Evolutionary conservation across 129 eudicot genomes (phyloP), one percentile per base, ranked within the genome.

Genomic region (Artemisia argyi): DNA sequence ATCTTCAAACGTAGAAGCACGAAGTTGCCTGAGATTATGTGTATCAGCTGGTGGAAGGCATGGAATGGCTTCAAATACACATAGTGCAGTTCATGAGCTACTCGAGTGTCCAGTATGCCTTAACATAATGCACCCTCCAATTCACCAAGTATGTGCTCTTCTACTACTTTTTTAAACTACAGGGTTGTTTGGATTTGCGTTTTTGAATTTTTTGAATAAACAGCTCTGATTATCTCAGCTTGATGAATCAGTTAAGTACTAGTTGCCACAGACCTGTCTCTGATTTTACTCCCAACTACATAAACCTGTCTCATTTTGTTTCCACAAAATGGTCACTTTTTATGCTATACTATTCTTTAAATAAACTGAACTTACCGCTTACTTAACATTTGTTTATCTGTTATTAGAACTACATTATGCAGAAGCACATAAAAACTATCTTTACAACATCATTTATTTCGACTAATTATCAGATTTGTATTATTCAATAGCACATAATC

Each of bases 41-140:
- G 77, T 61, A 6, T 65, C 82, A 13, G 68, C 69, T 67, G 80
- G 79, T 61, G 77, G 69, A 48, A 83, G 80, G 65, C 83, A 72
- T 22, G 89, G 87, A 56, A 50, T 76, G 79, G 73, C 85, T 55
- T 80, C 88, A 63, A 79, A 81, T 58, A 76, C 88, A 63, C 76
- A 81, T 58, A 76, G 84, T 56, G 87, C 88, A 48, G 89, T 89
- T 30, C 89, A 81, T 76, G 96, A 89, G 67, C 79, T 89, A 46
- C 89, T 89, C 30, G 96, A 85, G 63, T 89, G 96, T 75, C 91
- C 96, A 32, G 83, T 85, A 15, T 89, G 96, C 66, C 18, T 80
- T 69, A 81, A 76, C 78, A 35, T 76, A 44, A 89, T 89, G 96
- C 88, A 81, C 69, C 96, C 96, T 73, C 96, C 91, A 17, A 89